Evolutionary conservation across 2,329 filamentous ascomycete species (phyloP).

Genomic region (Ascochyta fabae): DNA sequence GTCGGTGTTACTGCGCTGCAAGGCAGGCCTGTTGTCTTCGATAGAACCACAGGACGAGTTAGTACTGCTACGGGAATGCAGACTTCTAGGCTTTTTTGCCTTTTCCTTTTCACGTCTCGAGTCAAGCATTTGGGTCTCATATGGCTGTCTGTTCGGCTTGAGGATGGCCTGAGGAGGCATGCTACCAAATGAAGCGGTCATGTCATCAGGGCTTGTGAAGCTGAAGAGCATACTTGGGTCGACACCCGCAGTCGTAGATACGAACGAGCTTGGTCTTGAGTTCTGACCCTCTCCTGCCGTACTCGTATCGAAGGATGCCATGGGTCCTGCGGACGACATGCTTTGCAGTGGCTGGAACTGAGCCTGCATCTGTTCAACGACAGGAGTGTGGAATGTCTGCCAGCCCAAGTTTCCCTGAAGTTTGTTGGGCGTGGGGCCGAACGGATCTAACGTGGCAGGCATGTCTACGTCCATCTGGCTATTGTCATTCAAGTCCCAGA

Average conservation of each 20-base stretch:
- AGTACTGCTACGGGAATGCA: constrained; percentile 51
- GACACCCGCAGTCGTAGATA: constrained; percentile 50
- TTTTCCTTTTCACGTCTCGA: constrained; percentile 44
- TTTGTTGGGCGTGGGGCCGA: constrained; percentile 46
- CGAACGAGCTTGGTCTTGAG: constrained; percentile 41
- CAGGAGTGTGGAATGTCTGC: constrained; percentile 42
- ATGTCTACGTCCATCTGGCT: constrained; percentile 46
- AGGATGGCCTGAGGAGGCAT: constrained; percentile 30
- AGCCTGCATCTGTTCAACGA: constrained; percentile 39
- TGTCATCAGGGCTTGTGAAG: constrained; percentile 43
- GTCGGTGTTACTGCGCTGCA: constrained; percentile 57
- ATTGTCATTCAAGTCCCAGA: constrained; percentile 46
- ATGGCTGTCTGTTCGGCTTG: constrained; percentile 42
- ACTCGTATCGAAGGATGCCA: constrained; percentile 32
- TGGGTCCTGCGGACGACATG: constrained; percentile 32
- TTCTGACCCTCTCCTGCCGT: constrained; percentile 25
- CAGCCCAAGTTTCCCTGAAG: constrained; percentile 40
- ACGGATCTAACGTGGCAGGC: constrained; percentile 40
- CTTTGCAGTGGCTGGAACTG: constrained; percentile 44
- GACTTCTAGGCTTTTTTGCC: constrained; percentile 38
- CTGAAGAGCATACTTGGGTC: constrained; percentile 57
- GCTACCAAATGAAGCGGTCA: constrained; percentile 37
- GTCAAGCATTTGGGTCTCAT: constrained; percentile 48
- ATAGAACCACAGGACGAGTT: constrained; percentile 48
- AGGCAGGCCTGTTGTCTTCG: constrained; percentile 37